Evolutionary conservation across 441 rosid genomes (phyloP).

Genomic region (Sinapis alba): DNA sequence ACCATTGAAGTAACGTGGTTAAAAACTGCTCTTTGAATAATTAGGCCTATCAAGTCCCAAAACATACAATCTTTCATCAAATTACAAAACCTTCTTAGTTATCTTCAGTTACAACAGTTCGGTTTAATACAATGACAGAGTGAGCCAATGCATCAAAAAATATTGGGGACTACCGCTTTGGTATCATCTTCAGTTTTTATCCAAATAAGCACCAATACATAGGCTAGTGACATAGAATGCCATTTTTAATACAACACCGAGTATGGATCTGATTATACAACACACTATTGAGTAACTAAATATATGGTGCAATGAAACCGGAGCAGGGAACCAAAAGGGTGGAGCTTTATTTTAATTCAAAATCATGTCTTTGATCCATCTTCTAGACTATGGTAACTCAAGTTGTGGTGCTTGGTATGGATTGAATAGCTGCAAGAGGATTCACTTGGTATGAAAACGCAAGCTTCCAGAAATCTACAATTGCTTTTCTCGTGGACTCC

Average conservation of each 20-base stretch:
- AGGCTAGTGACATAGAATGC: neutral
- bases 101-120: neutral
- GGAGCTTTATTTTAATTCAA: constrained; percentile 10
- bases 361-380: constrained; percentile 7
- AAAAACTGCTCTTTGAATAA: neutral
- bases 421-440: constrained; percentile 85
- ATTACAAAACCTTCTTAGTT: neutral
- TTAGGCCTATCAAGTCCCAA: neutral
- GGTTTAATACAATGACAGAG: neutral
- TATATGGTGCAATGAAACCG: neutral
- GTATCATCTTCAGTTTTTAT: neutral
- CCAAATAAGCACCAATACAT: neutral
- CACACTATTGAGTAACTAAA: constrained; percentile 1
- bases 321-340: neutral
- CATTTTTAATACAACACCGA: neutral
- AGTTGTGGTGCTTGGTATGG: constrained; percentile 56
- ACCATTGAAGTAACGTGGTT: neutral
- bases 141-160: neutral
- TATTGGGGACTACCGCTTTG: neutral
- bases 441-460: constrained; percentile 91
- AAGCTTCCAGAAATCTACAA: constrained; percentile 84
- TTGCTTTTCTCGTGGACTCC: constrained; percentile 52
- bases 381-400: constrained; percentile 18
- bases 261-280: neutral
- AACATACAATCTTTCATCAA: neutral